Evolutionary conservation across 257 asterid species (phyloP), one percentile per base, ranked within the genome.

Genomic region (Nemophila menziesii): DNA sequence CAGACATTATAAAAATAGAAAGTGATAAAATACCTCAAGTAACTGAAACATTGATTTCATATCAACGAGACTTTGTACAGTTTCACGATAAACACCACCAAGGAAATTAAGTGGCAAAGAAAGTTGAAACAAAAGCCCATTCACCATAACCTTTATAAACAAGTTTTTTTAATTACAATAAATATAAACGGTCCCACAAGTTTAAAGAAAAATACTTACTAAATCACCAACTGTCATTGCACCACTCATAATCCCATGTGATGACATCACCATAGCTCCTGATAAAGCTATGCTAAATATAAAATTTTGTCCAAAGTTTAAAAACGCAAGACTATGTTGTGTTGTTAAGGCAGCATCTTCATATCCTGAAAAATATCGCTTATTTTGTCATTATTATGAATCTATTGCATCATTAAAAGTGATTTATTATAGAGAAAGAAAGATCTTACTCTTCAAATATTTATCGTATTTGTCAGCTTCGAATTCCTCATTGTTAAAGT

Each of bases 61-160:
- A 69, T 89, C 98, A 19, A 89, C 71, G 69, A 89, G 62, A 68
- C 96, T 72, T 61, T 89, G 96, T 56, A 84, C 16, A 9, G 98
- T 89, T 69, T 89, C 98, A 66, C 96, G 74, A 59, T 89, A 89
- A 39, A 89, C 98, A 54, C 95, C 69, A 40, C 98, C 96, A 44
- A 84, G 90, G 69, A 89, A 89, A 67, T 79, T 89, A 55, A 89
- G 96, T 11, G 98, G 98, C 63, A 89, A 92, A 39, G 98, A 89
- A 19, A 89, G 79, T 70, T 89, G 98, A 62, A 89, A 89, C 48
- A 89, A 90, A 60, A 89, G 75, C 68, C 98, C 98, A 34, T 89
- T 81, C 57, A 89, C 96, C 98, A 89, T 84, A 58, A 89, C 98
- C 98, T 89, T 54, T 16, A 20, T 29, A 37, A 48, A 60, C 44